phyloP scores from a whole-genome alignment of 345 rosid species.

The Gossypium stocksii region DNA sequence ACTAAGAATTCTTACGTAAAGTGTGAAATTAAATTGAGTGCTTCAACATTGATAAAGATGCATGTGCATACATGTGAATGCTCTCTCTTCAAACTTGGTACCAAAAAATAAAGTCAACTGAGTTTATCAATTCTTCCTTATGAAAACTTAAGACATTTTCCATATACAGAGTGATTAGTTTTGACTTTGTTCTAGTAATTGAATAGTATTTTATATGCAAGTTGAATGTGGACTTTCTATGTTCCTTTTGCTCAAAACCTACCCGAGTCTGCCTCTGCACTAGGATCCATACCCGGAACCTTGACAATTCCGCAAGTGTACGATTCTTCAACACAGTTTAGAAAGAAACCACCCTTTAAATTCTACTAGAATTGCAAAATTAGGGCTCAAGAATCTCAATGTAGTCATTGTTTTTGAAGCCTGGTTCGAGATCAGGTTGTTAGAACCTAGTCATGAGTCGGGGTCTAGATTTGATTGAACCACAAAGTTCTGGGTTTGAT shows the following conservation, averaged over 20 bases:
- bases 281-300: conserved; percentile 38
- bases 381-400: conserved; percentile 61
- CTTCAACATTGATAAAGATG: no score
- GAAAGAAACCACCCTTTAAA: conserved; percentile 80
- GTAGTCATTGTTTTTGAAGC: conserved; percentile 48
- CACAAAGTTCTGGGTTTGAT: conserved; percentile 18
- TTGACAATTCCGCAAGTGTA: conserved; percentile 64
- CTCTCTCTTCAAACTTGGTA: no score
- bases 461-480: conserved; percentile 16
- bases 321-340: conserved; percentile 72
- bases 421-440: conserved; percentile 41
- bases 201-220: background rate
- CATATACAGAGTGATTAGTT: background rate
- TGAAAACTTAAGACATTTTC: no score
- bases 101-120: no score
- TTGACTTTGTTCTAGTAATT: background rate
- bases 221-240: conserved; percentile 13
- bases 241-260: conserved; percentile 67
- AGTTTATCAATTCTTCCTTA: no score
- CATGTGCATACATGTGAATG: no score
- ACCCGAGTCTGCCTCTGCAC: conserved; percentile 56
- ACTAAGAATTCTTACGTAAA: no score
- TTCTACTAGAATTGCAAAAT: conserved; percentile 61
- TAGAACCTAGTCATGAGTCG: conserved; percentile 13
- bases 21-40: no score